Base-by-base conservation (phyloP, 192 early-diverging fungal species). In the Ambispora gerdemannii region DNA sequence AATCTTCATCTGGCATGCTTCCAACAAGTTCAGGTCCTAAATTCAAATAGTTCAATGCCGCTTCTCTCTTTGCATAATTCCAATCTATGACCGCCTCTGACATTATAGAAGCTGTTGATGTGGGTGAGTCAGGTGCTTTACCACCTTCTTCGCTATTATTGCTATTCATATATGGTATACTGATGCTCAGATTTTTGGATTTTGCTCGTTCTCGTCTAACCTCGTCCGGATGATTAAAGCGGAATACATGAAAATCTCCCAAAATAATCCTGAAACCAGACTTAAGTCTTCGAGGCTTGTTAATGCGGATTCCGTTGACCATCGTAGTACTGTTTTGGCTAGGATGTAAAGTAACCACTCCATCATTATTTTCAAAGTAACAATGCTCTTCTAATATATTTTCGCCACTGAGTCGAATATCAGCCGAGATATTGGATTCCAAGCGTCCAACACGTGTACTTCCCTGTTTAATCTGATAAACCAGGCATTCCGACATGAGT, bases 391-490 rank as follows among this genome's bases (percentile, higher is more conserved):
- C 80, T 0, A 83, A 77, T 11, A 90, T 88, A 17, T 81, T 84
- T 1, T 77, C 73, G 43, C 89, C 88, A n/a, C 75, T 79, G 4
- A 90, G 71, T 30, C 86, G 81, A 49, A 95, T 88, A 28, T 88
- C 83, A 33, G 78, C 75, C 3, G 70, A 72, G 0, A 36, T 55
- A 20, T 72, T 69, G 20, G 76, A 75, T 10, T 80, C 78, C 31
- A 78, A 70, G 0, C 80, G 72, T 7, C 91, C 94, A 3, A 93
- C 92, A 6, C 75, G 65, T 0, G 91, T 92, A 4, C 68, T 77
- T 0, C 94, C 94, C 1, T 84, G 82, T 50, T 89, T 89, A 60
- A 96, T 80, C 55, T 89, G 89, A 78, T 94, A 95, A n/a, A 96
- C 84, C 2, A 96, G 80, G 64, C 92, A 95, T 72, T 96, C 93